Base-by-base conservation (phyloP, 2,329 filamentous ascomycete genomes). In the Phoma sp. region DNA sequence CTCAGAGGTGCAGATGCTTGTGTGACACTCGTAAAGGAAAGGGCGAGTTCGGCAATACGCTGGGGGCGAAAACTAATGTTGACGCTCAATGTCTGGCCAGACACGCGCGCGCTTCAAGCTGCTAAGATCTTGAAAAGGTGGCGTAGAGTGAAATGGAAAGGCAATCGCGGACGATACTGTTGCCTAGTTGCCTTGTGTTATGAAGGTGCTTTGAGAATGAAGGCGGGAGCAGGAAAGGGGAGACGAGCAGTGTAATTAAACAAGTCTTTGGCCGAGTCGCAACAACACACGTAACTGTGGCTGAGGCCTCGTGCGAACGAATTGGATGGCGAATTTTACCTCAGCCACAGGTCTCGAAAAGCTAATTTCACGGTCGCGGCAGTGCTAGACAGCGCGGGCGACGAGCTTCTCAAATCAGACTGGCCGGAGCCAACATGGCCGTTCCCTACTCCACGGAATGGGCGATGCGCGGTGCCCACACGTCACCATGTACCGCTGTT, bases 401-500 rank as follows among this genome's bases (percentile, higher is more conserved):
- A 50, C 3, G 12, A 43, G 19, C 27, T 21, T 35, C 10, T 51
- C 57, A 60, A 60, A 62, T 60, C 55, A 55, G 37, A 32, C 9
- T 37, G 24, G 13, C 1, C 41, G n/a, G 41, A 29, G 31, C 21
- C 1, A 17, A 24, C 17, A 51, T 22, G 21, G 29, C 24, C 31
- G 38, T 6, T 36, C 10, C 31, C 31, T 25, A 33, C 22, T 50
- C 44, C 44, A 37, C n/a, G 38, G 22, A 37, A 50, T 52, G 52
- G 29, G 51, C 60, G 41, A 55, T 31, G 12, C 29, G 12, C 15
- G 12, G 29, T 62, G 52, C 56, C 57, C 51, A 60, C 41, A 63
- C 62, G 65, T 68, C 65, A 68, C 57, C 21, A 57, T 43, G 56
- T 43, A 21, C 10, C 40, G 36, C 41, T 10, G 21, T 50, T 13